These are phyloP conservation scores for Epichloe gansuensis DNA, from an alignment of 2,329 filamentous ascomycete species.

Conservation along the genomic window DNA sequence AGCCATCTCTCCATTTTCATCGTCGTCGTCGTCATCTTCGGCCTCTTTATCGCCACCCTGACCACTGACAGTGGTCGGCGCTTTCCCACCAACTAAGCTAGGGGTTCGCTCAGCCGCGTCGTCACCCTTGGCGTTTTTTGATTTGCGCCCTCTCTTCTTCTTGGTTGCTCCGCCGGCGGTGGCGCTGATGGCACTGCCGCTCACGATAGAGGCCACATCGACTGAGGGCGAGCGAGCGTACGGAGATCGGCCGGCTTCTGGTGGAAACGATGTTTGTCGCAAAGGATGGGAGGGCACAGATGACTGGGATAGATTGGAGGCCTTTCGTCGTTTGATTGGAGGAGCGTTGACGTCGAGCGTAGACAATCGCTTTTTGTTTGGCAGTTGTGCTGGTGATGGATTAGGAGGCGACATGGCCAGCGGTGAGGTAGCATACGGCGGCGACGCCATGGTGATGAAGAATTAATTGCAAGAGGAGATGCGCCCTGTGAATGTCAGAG, in stretches of 20 bases:
- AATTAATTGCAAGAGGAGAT: not conserved
- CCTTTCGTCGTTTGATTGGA: constrained; percentile 55
- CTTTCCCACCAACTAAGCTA: constrained; percentile 28
- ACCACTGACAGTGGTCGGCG: constrained; percentile 31
- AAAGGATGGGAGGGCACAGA: constrained; percentile 52
- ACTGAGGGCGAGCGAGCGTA: constrained; percentile 52
- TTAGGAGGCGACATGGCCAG: constrained; percentile 43
- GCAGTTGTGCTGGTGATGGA: constrained; percentile 35
- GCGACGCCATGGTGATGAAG: constrained; percentile 38
- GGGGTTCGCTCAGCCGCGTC: constrained; percentile 29
- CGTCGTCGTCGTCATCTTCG: constrained; percentile 46
- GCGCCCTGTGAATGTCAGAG: not conserved
- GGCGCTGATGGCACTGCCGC: constrained; percentile 44
- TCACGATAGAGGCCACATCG: constrained; percentile 46
- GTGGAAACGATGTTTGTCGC: constrained; percentile 70
- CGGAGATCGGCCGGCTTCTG: constrained; percentile 40
- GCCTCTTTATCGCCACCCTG: constrained; percentile 32
- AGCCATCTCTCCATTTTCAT: constrained; percentile 41
- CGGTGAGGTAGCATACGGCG: constrained; percentile 36
- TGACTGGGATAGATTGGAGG: constrained; percentile 46
- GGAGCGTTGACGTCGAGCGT: constrained; percentile 40
- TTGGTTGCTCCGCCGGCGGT: constrained; percentile 28
- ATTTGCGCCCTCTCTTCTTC: constrained; percentile 50
- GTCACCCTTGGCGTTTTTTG: constrained; percentile 40
- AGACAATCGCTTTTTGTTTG: constrained; percentile 46